Percentiles rank a stretch among this genome's conserved stretches.
phyloP scores from a whole-genome alignment of 331 rosid genomes.

The Ulmus americana region DNA sequence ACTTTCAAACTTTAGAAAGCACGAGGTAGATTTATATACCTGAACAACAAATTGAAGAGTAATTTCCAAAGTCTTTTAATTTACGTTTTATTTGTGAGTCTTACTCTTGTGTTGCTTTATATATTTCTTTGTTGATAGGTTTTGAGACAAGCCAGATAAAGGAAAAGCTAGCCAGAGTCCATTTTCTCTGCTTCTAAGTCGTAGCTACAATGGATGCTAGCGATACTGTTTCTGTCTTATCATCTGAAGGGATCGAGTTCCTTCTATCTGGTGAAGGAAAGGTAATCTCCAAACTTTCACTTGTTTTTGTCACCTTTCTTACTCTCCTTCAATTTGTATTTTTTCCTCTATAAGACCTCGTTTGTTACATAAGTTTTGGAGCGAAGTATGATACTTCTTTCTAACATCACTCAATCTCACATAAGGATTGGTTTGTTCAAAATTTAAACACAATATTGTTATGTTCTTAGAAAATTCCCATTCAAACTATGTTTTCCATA shows the following conservation, averaged over 20 bases:
- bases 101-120: constrained; percentile 5
- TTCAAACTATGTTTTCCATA: neutral
- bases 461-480: neutral
- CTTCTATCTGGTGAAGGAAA: constrained; percentile 61
- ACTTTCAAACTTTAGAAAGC: neutral
- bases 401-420: too few relatives aligned
- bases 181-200: constrained; percentile 16
- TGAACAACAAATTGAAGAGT: neutral
- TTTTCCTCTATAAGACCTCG: neutral
- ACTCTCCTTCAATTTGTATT: neutral
- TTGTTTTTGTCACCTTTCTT: neutral
- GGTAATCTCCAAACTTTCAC: constrained; percentile 38
- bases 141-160: neutral
- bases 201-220: constrained; percentile 42
- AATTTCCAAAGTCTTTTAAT: neutral
- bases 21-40: neutral
- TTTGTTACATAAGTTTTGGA: too few relatives aligned
- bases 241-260: constrained; percentile 67
- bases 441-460: neutral
- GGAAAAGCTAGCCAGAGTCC: constrained; percentile 20
- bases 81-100: constrained; percentile 18
- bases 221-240: constrained; percentile 41
- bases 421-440: neutral
- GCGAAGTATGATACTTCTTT: too few relatives aligned
- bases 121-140: neutral